Conservation (phyloP, 371 early-diverging fungal genomes). For the Thermomucor indicae-seudaticae region DNA sequence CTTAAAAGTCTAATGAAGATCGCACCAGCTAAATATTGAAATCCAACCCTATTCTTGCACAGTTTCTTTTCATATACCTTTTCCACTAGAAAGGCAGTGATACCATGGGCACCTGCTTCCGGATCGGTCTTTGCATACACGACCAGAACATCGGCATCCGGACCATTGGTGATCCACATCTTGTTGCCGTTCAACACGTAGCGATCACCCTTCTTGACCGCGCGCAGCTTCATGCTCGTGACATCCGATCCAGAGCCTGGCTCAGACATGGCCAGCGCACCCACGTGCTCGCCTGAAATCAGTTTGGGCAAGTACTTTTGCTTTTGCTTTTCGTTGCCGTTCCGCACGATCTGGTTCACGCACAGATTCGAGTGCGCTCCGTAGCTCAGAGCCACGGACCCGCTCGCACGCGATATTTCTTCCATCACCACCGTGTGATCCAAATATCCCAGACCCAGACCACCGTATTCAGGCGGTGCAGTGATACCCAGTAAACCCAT, state of each 20-base stretch:
- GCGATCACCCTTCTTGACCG: constrained; percentile 78
- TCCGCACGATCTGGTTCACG: constrained; percentile 94
- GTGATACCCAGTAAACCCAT: constrained; percentile 96
- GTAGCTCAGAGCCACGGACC: constrained; percentile 90
- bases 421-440: constrained; percentile 94
- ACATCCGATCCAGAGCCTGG: constrained; percentile 93
- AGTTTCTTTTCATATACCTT: constrained; percentile 39
- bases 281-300: constrained; percentile 89
- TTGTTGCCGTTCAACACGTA: constrained; percentile 88
- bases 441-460: constrained; percentile 88
- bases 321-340: constrained; percentile 90
- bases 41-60: no score
- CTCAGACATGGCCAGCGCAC: constrained; percentile 96
- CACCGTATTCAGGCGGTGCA: constrained; percentile 84
- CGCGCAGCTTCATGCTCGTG: constrained; percentile 87
- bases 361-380: constrained; percentile 98
- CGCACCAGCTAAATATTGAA: neutral
- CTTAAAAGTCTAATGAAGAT: constrained; percentile 56
- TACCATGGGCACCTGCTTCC: constrained; percentile 79
- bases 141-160: constrained; percentile 89
- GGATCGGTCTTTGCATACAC: constrained; percentile 94
- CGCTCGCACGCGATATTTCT: constrained; percentile 88
- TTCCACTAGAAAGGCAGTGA: constrained; percentile 94
- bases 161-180: constrained; percentile 98
- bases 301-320: constrained; percentile 85